Base-by-base conservation (phyloP, 192 early-diverging fungal species). In the Backusella sp. region DNA sequence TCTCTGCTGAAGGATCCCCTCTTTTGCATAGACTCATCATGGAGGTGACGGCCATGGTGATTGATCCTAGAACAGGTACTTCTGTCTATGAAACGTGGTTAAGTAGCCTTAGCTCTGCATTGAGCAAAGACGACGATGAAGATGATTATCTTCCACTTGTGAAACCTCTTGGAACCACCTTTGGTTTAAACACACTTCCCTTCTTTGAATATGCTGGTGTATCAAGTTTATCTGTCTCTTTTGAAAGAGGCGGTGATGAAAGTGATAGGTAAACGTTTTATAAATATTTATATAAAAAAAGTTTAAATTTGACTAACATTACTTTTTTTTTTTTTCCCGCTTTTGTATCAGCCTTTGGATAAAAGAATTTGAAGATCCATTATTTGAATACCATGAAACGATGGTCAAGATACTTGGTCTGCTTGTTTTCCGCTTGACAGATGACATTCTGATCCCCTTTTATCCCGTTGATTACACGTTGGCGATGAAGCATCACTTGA, bases 121-220 rank as follows among this genome's bases (percentile, higher is more conserved):
- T 11, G 15, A 26, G 41, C 44, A 39, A 30, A 6, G 34, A 37
- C 0, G 23, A 23, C 12, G 52, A 49, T 19, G 76, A 73, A 26
- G 42, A 36, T 17, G 21, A 26, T 17, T 19, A 35, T 11, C 14
- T 37, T 17, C 49, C 73, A n/a, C 36, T 66, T n/a, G 21, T 72
- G 14, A 21, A 26, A 32, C 37, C 49, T 3, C n/a, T 30, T 62
- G 68, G 68, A 49, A 52, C 41, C 7, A 52, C 28, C 12, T 8
- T 78, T 12, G 84, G 85, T 30, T 84, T 83, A 49, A 88, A 89
- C 53, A 83, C 74, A 39, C 72, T 82, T 17, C 76, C 89, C 12
- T 91, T 92, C 62, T 79, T 89, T 69, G 81, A 90, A 15, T 83
- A 86, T 67, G 80, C 87, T 4, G 91, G 91, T 53, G 77, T 92